Evolutionary conservation across 352 stramenopile genomes (phyloP).

Genomic region (Phytophthora megakarya): DNA sequence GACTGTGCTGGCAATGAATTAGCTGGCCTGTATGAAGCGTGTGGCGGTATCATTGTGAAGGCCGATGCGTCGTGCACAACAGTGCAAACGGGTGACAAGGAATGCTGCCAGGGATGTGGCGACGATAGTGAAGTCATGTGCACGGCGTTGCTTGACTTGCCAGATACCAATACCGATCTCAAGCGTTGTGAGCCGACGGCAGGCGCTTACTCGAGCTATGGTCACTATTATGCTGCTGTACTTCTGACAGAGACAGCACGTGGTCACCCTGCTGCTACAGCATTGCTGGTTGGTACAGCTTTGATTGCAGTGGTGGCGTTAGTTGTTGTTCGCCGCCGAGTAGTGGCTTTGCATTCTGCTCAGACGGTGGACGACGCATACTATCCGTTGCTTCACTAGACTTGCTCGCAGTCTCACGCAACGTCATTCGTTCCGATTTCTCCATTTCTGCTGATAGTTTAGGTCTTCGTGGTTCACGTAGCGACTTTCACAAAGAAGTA

Average conservation of each 20-base stretch:
- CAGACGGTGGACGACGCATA: conserved; percentile 54
- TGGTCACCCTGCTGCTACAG: conserved; percentile 36
- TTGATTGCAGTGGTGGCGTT: conserved; percentile 58
- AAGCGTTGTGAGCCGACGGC: conserved; percentile 51
- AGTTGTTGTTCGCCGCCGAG: conserved; percentile 49
- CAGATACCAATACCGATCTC: conserved; percentile 46
- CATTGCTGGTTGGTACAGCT: conserved; percentile 41
- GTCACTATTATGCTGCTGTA: conserved; percentile 27
- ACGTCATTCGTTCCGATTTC: background rate
- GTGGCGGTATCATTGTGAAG: conserved; percentile 43
- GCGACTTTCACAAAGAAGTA: background rate
- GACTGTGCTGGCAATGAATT: conserved; percentile 32
- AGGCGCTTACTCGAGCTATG: conserved; percentile 23
- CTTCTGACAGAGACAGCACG: conserved; percentile 33
- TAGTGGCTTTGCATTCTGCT: conserved; percentile 15
- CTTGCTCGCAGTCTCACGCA: background rate
- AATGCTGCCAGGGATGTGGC: conserved; percentile 57
- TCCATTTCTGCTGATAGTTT: background rate
- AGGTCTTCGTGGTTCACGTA: background rate
- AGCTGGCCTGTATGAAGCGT: conserved; percentile 55
- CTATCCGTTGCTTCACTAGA: conserved; percentile 55
- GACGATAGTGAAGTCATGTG: conserved; percentile 41
- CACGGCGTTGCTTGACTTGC: conserved; percentile 49
- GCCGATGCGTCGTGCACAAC: conserved; percentile 29
- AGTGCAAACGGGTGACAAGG: conserved; percentile 30